Conservation (phyloP, 768 basidiomycete species). For the Fistulinella prunicolor region DNA sequence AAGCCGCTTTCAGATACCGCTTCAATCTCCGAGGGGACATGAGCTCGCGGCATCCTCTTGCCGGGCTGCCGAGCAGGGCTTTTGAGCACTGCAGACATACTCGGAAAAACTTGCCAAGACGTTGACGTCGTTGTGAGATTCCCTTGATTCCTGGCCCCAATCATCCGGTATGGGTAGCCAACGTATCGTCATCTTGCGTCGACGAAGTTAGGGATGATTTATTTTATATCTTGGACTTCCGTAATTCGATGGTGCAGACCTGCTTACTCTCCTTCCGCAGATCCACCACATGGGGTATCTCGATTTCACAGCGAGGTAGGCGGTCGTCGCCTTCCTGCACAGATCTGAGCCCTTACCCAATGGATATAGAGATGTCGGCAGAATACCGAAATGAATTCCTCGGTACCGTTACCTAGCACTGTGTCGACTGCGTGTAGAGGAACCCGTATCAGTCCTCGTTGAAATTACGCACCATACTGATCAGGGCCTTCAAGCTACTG, state of each 20-base stretch:
- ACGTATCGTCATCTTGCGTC: too few species aligned
- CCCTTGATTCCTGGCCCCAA: too few species aligned
- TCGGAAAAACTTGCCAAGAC: too few species aligned
- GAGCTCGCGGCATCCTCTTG: slow-evolving; percentile 17
- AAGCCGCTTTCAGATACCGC: slow-evolving; percentile 25
- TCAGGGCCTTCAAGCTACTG: too few species aligned
- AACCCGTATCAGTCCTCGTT: background rate
- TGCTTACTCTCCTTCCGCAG: too few species aligned
- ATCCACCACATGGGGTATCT: background rate
- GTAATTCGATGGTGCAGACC: too few species aligned
- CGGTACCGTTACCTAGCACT: slow-evolving; percentile 2
- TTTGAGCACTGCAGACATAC: slow-evolving; percentile 13
- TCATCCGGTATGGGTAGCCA: too few species aligned
- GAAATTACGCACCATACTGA: too few species aligned
- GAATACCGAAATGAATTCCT: slow-evolving; percentile 18
- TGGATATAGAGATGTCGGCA: slow-evolving; percentile 2
- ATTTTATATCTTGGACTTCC: too few species aligned
- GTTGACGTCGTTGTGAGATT: too few species aligned
- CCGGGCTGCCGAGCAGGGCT: slow-evolving; percentile 19
- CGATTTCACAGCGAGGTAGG: background rate
- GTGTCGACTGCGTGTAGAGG: background rate
- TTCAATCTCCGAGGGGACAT: slow-evolving; percentile 17
- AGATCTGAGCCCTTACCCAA: slow-evolving; percentile 1
- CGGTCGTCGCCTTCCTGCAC: background rate
- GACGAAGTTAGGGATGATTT: too few species aligned